These are phyloP conservation scores for Nemania sp. DNA, from an alignment of 2,329 filamentous ascomycete genomes.

Conservation along the genomic window DNA sequence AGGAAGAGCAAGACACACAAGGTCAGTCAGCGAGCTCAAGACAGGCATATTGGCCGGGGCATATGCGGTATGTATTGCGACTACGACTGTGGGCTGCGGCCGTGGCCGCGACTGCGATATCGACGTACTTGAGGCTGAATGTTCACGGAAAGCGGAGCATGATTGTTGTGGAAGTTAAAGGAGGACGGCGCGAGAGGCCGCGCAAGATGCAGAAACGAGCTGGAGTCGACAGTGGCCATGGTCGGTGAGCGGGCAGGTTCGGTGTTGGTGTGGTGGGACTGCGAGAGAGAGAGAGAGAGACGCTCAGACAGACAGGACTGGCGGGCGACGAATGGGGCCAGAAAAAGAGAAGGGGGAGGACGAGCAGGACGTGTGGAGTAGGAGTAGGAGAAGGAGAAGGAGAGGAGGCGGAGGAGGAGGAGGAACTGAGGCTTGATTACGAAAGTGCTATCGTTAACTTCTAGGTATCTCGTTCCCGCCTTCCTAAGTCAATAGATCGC, in stretches of 20 bases:
- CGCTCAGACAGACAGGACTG: constrained; percentile 3
- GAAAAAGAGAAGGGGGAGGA: background rate
- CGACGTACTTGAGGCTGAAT: constrained; percentile 88
- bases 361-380: background rate
- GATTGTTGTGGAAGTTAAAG: constrained; percentile 79
- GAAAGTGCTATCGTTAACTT: constrained; percentile 8
- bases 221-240: constrained; percentile 75
- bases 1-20: background rate
- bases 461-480: constrained; percentile 18
- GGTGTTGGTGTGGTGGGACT: background rate
- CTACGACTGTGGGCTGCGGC: too few species aligned
- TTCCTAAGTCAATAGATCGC: constrained; percentile 17
- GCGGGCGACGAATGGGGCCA: constrained; percentile 5
- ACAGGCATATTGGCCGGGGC: too few species aligned
- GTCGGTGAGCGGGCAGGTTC: constrained; percentile 41
- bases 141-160: constrained; percentile 89
- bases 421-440: constrained; percentile 10
- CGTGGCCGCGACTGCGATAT: background rate
- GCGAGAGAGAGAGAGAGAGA: background rate
- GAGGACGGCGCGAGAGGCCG: constrained; percentile 84
- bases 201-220: constrained; percentile 92
- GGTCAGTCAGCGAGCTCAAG: constrained; percentile 5
- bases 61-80: too few species aligned
- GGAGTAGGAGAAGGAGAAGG: background rate
- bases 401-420: background rate